Percentiles rank a stretch among this genome's conserved stretches.
Evolutionary conservation across 371 early-diverging fungal species (phyloP).

Genomic region (Fennellomyces sp.): DNA sequence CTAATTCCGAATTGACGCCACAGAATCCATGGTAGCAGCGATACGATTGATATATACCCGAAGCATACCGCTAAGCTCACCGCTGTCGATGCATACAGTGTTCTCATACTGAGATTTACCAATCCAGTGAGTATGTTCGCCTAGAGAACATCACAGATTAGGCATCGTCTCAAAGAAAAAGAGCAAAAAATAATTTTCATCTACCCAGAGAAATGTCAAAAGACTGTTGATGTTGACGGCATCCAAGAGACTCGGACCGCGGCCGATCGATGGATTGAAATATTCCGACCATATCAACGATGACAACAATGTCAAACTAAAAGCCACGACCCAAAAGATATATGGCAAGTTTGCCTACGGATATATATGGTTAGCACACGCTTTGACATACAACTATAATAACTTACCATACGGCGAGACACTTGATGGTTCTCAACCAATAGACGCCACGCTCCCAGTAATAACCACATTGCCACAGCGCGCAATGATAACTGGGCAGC

Average conservation of each 20-base stretch:
- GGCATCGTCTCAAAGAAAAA: background rate
- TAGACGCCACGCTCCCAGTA: slow-evolving; percentile 32
- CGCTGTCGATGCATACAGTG: slow-evolving; percentile 20
- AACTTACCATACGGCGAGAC: slow-evolving; percentile 72
- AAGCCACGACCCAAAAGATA: slow-evolving; percentile 72
- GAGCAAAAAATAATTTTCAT: background rate
- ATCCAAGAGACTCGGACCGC: slow-evolving; percentile 61
- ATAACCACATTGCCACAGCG: slow-evolving; percentile 24
- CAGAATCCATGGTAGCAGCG: slow-evolving; percentile 17
- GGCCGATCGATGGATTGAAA: slow-evolving; percentile 13
- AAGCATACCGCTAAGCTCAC: slow-evolving; percentile 13
- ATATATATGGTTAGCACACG: too few relatives aligned
- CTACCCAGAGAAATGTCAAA: slow-evolving; percentile 80
- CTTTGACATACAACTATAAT: background rate
- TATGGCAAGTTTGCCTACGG: slow-evolving; percentile 78
- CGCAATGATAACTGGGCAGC: slow-evolving; percentile 16
- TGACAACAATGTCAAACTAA: slow-evolving; percentile 62
- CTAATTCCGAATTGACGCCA: slow-evolving; percentile 15
- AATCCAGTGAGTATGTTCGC: slow-evolving; percentile 24
- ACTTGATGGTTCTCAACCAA: slow-evolving; percentile 37
- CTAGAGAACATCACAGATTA: slow-evolving; percentile 2
- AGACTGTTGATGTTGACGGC: slow-evolving; percentile 83
- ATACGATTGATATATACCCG: slow-evolving; percentile 16
- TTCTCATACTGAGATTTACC: slow-evolving; percentile 23
- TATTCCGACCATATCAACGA: slow-evolving; percentile 61